Percentiles rank a stretch among this genome's conserved stretches.
phyloP scores from a whole-genome alignment of 2,329 filamentous ascomycete species.

The Colletotrichum lindemuthianum region DNA sequence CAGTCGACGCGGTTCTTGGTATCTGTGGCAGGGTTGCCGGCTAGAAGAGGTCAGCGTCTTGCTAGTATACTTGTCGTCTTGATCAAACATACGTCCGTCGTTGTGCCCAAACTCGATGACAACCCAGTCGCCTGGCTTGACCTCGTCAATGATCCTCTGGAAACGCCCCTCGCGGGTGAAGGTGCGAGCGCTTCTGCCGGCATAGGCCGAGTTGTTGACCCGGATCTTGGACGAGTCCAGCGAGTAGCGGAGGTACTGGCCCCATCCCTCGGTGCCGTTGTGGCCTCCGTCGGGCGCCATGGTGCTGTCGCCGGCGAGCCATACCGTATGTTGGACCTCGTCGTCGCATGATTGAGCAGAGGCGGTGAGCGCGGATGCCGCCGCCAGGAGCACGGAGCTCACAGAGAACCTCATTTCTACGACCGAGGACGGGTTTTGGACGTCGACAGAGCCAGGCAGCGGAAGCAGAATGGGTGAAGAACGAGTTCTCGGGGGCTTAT shows the following conservation, averaged over 20 bases:
- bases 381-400: constrained; percentile 5
- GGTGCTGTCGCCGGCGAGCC: constrained; percentile 69
- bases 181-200: constrained; percentile 73
- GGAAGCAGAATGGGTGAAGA: rapidly evolving
- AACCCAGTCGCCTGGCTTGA: constrained; percentile 70
- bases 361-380: neutral
- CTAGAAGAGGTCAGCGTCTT: neutral
- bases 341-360: constrained; percentile 9
- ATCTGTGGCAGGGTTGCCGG: constrained; percentile 42
- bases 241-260: constrained; percentile 66
- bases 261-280: constrained; percentile 67
- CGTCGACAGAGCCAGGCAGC: neutral
- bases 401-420: constrained; percentile 1
- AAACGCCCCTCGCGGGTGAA: constrained; percentile 75
- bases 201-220: constrained; percentile 71
- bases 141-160: constrained; percentile 60
- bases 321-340: constrained; percentile 51
- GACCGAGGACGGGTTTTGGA: neutral
- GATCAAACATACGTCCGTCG: constrained; percentile 61
- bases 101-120: constrained; percentile 80
- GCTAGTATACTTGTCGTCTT: rapidly evolving
- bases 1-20: constrained; percentile 71
- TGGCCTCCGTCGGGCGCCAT: constrained; percentile 60
- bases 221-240: constrained; percentile 41
- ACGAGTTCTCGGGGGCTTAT: neutral